Evolutionary conservation across 108 stramenopile genomes (phyloP).

Genomic region (Asterionellopsis glacialis): DNA sequence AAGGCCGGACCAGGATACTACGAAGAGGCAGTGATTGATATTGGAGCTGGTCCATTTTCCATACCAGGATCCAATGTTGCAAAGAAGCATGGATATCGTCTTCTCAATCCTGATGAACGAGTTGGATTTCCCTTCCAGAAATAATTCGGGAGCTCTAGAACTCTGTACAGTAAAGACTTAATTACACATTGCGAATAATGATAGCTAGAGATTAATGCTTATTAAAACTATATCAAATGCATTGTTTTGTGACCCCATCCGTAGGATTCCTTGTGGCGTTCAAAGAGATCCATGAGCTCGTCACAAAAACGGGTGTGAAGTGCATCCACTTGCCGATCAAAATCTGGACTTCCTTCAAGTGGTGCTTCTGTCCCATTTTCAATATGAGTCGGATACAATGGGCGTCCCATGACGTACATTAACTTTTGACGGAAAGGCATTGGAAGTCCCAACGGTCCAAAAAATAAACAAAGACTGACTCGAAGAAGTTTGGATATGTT

Average conservation of each 20-base stretch:
- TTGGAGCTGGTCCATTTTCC: slow-evolving; percentile 25
- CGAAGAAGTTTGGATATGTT: slow-evolving; percentile 64
- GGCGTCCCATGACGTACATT: slow-evolving; percentile 72
- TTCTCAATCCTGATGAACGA: slow-evolving; percentile 36
- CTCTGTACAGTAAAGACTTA: too few species aligned
- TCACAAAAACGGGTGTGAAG: slow-evolving; percentile 82
- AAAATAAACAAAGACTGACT: slow-evolving; percentile 61
- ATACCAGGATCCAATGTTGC: slow-evolving; percentile 30
- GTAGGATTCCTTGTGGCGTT: slow-evolving; percentile 82
- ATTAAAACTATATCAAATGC: slow-evolving; percentile 37
- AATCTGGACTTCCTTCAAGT: slow-evolving; percentile 18
- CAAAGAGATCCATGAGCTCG: slow-evolving; percentile 75
- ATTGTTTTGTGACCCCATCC: slow-evolving; percentile 87
- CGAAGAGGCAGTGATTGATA: slow-evolving; percentile 58
- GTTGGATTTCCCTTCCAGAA: slow-evolving; percentile 33
- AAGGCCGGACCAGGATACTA: slow-evolving; percentile 45
- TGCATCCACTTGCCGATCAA: slow-evolving; percentile 51
- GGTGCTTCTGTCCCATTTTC: slow-evolving; percentile 1
- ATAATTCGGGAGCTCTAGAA: neutral
- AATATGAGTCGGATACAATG: slow-evolving; percentile 48
- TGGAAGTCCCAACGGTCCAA: slow-evolving; percentile 65
- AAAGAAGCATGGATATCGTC: slow-evolving; percentile 27
- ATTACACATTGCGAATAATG: too few species aligned
- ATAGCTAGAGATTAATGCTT: too few species aligned
- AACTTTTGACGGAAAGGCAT: slow-evolving; percentile 76